phyloP scores from a whole-genome alignment of 1,284 basidiomycete genomes.

The Rhodotorula sp. region DNA sequence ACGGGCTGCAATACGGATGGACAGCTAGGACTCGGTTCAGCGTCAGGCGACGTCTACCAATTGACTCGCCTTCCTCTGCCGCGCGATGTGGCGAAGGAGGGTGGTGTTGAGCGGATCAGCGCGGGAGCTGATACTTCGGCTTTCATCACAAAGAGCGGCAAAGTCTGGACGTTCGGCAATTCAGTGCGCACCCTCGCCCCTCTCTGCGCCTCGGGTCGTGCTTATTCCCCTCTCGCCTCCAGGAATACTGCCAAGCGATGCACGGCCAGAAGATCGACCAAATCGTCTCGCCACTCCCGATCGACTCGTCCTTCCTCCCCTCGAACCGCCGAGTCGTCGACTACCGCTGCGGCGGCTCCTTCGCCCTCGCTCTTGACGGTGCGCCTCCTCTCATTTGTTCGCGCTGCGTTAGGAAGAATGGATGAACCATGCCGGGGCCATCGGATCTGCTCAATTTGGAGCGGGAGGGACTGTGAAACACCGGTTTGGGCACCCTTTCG shows the following conservation, averaged over 20 bases:
- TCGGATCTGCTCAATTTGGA: conserved; percentile 25
- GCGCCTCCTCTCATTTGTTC: conserved; percentile 1
- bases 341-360: conserved; percentile 41
- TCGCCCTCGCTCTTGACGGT: conserved; percentile 41
- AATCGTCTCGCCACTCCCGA: conserved; percentile 74
- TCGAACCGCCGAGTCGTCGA: conserved; percentile 28
- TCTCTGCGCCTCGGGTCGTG: no score
- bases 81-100: conserved; percentile 12
- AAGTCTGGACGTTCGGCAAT: conserved; percentile 42
- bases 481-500: conserved; percentile 5
- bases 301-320: conserved; percentile 56
- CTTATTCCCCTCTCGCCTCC: neutral
- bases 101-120: conserved; percentile 24
- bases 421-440: conserved; percentile 45
- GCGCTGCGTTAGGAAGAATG: neutral
- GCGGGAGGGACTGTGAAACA: neutral
- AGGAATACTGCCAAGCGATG: conserved; percentile 43
- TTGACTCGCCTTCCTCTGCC: conserved; percentile 30
- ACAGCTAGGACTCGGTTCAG: conserved; percentile 35
- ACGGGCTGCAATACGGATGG: conserved; percentile 45
- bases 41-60: conserved; percentile 27
- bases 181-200: conserved; percentile 42
- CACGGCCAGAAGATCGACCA: conserved; percentile 58
- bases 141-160: conserved; percentile 35
- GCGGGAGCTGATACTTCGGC: conserved; percentile 42